Evolutionary conservation across 169 alveolate species (phyloP), one percentile per base, ranked within the genome.

Genomic region (Plasmodium relictum): DNA sequence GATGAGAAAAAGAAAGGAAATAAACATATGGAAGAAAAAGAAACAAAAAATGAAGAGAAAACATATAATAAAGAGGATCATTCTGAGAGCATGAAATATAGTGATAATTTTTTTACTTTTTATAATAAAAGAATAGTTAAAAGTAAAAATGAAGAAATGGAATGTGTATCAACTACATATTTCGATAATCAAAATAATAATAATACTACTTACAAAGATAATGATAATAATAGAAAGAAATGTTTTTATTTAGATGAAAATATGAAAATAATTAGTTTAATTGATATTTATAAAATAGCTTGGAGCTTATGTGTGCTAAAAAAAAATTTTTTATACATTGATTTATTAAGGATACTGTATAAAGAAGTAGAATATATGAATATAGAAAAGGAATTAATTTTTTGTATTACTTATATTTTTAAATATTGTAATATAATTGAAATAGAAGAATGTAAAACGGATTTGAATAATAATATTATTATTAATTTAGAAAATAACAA

Each of bases 301-400:
- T 80, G 90, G 90, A 44, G 90, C 20, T 42, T 80, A 20, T 80
- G 90, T 80, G 90, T 80, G 9, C 5, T 80, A 56, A 80, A 80
- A 50, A 80, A 66, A 41, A 66, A 80, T 6, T 3, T 8, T 56
- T 14, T 52, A 6, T 80, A 52, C 26, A 70, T 80, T 0, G 90
- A 80, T 54, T 42, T 80, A 42, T 56, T 80, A 20, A 1, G 90
- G 20, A 80, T 80, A 42, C 59, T 80, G 14, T 80, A 52, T 45
- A 80, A 80, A 58, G 90, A 80, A 45, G 42, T 68, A 7, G 90
- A 80, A 39, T 14, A 42, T 45, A 68, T 80, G 90, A n/a, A 22
- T 10, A 37, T 80, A 18, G 44, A 58, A 41, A 80, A 68, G 0
- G 90, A 80, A 4, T 31, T 80, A 8, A 44, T 68, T 12, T 80